These are phyloP conservation scores for Fusarium staphyleae DNA, from an alignment of 2,329 filamentous ascomycete species.

Conservation along the genomic window DNA sequence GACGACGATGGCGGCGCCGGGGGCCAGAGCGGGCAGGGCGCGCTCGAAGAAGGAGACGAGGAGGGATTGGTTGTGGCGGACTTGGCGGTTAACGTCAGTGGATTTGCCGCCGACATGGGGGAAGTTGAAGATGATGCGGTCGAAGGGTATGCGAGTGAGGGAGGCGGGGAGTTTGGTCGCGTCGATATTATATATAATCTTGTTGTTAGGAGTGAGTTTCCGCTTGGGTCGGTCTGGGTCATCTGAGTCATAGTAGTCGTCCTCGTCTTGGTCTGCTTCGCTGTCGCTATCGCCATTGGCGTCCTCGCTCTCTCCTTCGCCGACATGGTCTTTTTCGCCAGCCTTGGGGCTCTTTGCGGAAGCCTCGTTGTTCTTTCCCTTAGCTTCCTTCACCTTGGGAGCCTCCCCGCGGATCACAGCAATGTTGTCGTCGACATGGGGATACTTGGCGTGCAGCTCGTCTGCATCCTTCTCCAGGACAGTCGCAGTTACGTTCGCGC, in stretches of 20 bases:
- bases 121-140: slow-evolving; percentile 93
- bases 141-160: slow-evolving; percentile 61
- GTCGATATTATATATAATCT: slow-evolving; percentile 69
- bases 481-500: slow-evolving; percentile 72
- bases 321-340: slow-evolving; percentile 3
- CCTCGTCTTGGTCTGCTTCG: slow-evolving; percentile 20
- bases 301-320: slow-evolving; percentile 20
- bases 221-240: slow-evolving; percentile 29
- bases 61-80: slow-evolving; percentile 86
- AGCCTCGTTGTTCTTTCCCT: slow-evolving; percentile 3
- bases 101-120: slow-evolving; percentile 92
- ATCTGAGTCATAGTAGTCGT: slow-evolving; percentile 31
- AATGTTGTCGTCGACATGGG: slow-evolving; percentile 69
- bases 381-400: slow-evolving; percentile 23
- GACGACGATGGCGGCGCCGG: slow-evolving; percentile 72
- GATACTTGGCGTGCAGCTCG: slow-evolving; percentile 75
- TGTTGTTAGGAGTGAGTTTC: slow-evolving; percentile 40
- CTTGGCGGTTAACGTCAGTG: slow-evolving; percentile 93
- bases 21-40: slow-evolving; percentile 50
- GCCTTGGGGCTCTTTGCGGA: slow-evolving; percentile 2
- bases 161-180: slow-evolving; percentile 65
- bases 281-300: slow-evolving; percentile 28
- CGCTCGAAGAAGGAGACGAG: slow-evolving; percentile 72
- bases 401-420: slow-evolving; percentile 52
- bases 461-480: slow-evolving; percentile 65